Evolutionary conservation across 2,329 filamentous ascomycete species (phyloP).

Genomic region (Ceratocystis diversiconidia): DNA sequence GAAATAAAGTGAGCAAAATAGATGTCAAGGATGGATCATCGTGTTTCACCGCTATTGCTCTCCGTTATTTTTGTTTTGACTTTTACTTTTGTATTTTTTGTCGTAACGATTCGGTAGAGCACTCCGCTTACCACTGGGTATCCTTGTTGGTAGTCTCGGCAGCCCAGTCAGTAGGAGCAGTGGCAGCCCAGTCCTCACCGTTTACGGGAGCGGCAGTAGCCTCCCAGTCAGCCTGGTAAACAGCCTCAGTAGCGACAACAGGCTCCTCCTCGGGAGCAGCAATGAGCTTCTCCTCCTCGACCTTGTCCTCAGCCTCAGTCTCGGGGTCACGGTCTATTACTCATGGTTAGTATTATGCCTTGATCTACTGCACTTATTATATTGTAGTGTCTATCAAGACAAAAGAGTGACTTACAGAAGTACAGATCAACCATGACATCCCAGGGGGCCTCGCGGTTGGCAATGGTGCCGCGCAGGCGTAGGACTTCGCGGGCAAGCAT

Average conservation of each 20-base stretch:
- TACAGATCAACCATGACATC: constrained; percentile 99
- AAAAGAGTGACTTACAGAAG: constrained; percentile 55
- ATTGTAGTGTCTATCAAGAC: not conserved
- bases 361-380: not conserved
- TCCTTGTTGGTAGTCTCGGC: constrained; percentile 42
- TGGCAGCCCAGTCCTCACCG: constrained; percentile 50
- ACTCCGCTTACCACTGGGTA: constrained; percentile 35
- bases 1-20: constrained; percentile 7
- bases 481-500: constrained; percentile 99
- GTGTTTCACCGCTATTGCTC: constrained; percentile 17
- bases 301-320: constrained; percentile 97
- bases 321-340: constrained; percentile 82
- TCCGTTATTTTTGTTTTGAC: constrained; percentile 19
- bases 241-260: constrained; percentile 56
- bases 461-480: constrained; percentile 92
- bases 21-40: constrained; percentile 16
- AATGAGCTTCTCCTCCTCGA: constrained; percentile 73
- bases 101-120: constrained; percentile 18
- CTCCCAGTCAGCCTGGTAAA: constrained; percentile 78
- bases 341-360: constrained; percentile 19
- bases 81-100: constrained; percentile 19
- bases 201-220: constrained; percentile 51
- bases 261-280: constrained; percentile 68
- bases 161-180: constrained; percentile 59
- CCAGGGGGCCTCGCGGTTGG: constrained; percentile 92